Base-by-base conservation (phyloP, 768 basidiomycete genomes). In the Hypsizygus marmoreus region DNA sequence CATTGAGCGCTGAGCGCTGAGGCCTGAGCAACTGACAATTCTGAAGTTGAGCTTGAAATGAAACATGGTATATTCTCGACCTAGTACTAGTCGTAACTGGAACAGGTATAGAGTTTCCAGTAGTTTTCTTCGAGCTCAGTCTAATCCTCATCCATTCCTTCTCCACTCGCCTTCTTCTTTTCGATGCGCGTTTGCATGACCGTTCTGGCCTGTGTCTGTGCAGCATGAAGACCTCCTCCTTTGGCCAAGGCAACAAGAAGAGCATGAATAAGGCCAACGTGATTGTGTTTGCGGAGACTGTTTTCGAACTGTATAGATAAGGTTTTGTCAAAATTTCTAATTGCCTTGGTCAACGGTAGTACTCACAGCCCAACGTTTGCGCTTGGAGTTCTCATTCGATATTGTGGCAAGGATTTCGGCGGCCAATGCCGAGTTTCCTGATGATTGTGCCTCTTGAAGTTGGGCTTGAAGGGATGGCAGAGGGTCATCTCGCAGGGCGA, bases 401-500 rank as follows among this genome's bases (percentile, higher is more conserved):
- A 91, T 73, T 55, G 69, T 79, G 14, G 74, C 72, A 17, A 80
- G 59, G 39, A 84, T 50, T 45, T 87, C 81, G 14, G 72, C 74
- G 11, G 76, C 79, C 49, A 72, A 70, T 9, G 67, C 55, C 14
- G 64, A 61, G 56, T 75, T 55, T 49, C 75, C 67, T 45, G 68
- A 63, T 49, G 58, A 62, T 60, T 77, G 82, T 40, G 67, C 66
- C 50, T 65, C 69, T 40, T 74, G 65, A 17, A 93, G 64, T 39
- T 84, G 81, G 17, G 72, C 60, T 61, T 82, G 77, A 17, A 97
- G 75, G 4, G 65, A 57, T 10, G 88, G 88, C 19, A 97, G 55
- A 23, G 91, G 88, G 61, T 92, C 88, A 32, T 88, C 83, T 43
- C 87, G 85, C 33, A 99, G 71, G 5, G 91, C 92, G 26, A 97